Percentiles rank a stretch among this genome's conserved stretches.
phyloP scores from a whole-genome alignment of 441 rosid species.

The Hura crepitans region DNA sequence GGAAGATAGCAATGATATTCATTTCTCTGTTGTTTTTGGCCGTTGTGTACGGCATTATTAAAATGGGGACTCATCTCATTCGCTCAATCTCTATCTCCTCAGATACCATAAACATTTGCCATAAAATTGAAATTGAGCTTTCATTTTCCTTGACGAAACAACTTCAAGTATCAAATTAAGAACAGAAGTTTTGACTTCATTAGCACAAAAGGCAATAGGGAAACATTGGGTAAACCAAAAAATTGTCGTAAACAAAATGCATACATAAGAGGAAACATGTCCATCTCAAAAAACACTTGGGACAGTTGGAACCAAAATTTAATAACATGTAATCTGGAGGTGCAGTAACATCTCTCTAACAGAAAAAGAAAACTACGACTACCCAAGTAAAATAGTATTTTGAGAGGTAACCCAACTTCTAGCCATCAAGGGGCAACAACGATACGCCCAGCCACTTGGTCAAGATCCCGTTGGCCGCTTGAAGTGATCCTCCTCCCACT shows the following conservation, averaged over 20 bases:
- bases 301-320: background rate
- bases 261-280: background rate
- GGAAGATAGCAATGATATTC: too few relatives aligned
- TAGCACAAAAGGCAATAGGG: background rate
- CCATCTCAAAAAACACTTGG: constrained; percentile 5
- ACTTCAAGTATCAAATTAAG: too few relatives aligned
- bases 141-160: too few relatives aligned
- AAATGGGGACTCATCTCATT: too few relatives aligned
- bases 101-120: too few relatives aligned
- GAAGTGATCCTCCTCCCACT: constrained; percentile 84
- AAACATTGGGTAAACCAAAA: background rate
- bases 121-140: too few relatives aligned
- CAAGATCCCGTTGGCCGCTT: constrained; percentile 79
- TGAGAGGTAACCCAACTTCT: background rate
- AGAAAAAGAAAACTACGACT: background rate
- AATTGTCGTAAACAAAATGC: background rate
- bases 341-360: background rate
- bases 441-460: constrained; percentile 81
- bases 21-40: too few relatives aligned
- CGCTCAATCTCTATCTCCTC: too few relatives aligned
- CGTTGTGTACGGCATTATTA: too few relatives aligned
- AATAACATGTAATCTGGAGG: too few relatives aligned
- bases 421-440: background rate
- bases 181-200: too few relatives aligned
- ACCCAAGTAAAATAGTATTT: background rate